phyloP scores from a whole-genome alignment of 129 eudicot species.

The Gnaphalium uliginosum region DNA sequence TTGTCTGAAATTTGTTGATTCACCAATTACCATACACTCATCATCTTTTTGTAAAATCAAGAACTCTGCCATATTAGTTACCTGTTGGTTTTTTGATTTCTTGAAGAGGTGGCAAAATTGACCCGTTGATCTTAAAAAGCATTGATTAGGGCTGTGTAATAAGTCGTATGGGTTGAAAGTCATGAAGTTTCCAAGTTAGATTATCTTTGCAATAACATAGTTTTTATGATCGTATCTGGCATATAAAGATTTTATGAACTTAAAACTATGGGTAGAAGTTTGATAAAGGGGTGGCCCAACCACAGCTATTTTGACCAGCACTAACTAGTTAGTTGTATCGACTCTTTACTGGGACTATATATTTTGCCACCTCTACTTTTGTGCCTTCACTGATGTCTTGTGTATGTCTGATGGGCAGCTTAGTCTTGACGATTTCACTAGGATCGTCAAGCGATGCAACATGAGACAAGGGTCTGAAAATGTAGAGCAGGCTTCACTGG shows the following conservation, averaged over 20 bases:
- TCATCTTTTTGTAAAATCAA: neutral
- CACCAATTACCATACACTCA: neutral
- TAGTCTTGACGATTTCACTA: slow-evolving; percentile 77
- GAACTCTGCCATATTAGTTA: slow-evolving; percentile 10
- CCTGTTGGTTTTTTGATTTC: neutral
- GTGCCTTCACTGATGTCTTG: neutral
- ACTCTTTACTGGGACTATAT: neutral
- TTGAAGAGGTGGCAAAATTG: neutral
- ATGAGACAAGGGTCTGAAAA: slow-evolving; percentile 54
- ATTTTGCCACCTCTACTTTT: neutral
- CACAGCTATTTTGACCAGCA: neutral
- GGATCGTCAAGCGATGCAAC: slow-evolving; percentile 70
- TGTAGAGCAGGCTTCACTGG: slow-evolving; percentile 31
- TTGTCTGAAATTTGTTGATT: slow-evolving; percentile 7
- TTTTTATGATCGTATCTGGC: neutral
- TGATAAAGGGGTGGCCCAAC: neutral
- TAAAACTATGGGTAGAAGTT: neutral
- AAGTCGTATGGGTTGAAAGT: neutral
- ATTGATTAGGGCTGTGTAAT: neutral
- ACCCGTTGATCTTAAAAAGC: neutral
- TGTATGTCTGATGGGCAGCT: slow-evolving; percentile 49
- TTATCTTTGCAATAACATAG: neutral
- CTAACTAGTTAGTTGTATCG: too few relatives aligned
- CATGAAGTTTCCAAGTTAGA: neutral
- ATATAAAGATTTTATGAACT: neutral